Base-by-base conservation (phyloP, 306 rosid genomes). In the Malus sieversii region DNA sequence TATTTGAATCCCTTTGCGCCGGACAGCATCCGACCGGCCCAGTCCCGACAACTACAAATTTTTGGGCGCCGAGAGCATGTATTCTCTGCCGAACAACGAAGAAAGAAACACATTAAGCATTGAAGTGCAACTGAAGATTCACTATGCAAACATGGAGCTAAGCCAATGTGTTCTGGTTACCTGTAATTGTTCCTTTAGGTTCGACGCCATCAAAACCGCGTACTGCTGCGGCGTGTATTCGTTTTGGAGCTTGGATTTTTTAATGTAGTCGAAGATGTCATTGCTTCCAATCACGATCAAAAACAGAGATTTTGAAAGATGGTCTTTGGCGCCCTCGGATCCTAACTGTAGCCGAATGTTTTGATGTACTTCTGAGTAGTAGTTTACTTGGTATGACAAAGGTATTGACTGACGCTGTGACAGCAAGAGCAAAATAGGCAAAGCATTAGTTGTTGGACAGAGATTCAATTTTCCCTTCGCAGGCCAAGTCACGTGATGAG, bases 221-320 rank as follows among this genome's bases (percentile, higher is more conserved):
- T 80, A 90, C 22, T 90, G 91, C 25, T 82, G 83, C 8, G 87
- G 93, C 11, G 87, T 82, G 73, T 16, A 73, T 33, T 83, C 68
- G 10, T 71, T 74, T 22, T 71, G 86, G 52, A 79, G 82, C 38
- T 73, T 62, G 75, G 82, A 30, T 25, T 90, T 86, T 30, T 27
- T 77, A 5, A 78, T 84, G 84, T 91, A 91, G 20, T 81, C 88
- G 33, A 90, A 84, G 19, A 94, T 66, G 76, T 91, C 97, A 9
- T 94, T 94, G 86, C 98, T 85, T 59, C 97, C 98, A 14, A 94
- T 94, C 23, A 86, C 87, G n/a, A 88, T 55, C 19, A 71, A 23
- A 23, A 87, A 84, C 13, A 94, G 82, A 64, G 97, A 94, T 57
- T 84, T 86, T 27, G 96, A 85, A 11, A 92, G 77, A 58, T 77